Evolutionary conservation across 2,329 filamentous ascomycete genomes (phyloP), one percentile per base, ranked within the genome.

Genomic region (Aspergillaceae sp.): DNA sequence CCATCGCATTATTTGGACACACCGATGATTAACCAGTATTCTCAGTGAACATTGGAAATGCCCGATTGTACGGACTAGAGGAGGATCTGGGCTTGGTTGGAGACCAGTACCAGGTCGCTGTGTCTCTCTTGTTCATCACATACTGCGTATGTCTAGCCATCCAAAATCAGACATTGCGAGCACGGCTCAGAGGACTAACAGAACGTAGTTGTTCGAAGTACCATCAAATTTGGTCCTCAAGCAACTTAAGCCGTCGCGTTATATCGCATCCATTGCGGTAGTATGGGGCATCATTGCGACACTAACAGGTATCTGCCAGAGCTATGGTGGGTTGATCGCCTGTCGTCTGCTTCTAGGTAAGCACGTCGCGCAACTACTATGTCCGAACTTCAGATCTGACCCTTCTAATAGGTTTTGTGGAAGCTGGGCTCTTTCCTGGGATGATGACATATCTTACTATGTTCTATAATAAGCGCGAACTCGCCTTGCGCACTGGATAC

Each of bases 391-490:
- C 19, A 19, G 19, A 19, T 19, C 19, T 19, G 19, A 19, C 19
- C 19, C 19, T 19, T 2, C 19, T 19, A 19, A 55, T 85, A 85
- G 19, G 19, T 4, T 71, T 76, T 5, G 74, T 86, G 35, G 84
- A 87, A 64, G 83, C 83, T 0, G 84, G 83, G 0, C 68, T 87
- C 0, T 86, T 87, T 52, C 84, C 84, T 0, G 83, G 84, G 0
- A 53, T 69, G n/a, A 66, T 85, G 52, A 81, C 78, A 4, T 87
- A 87, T 54, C 72, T 89, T 11, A 87, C 84, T 0, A 77, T 87
- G 53, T 88, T 87, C 71, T 89, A 89, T 67, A 84, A 80, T 41
- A 84, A 84, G 58, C 74, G 76, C 29, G 85, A 89, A 64, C 75
- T 88, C 1, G 84, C 83, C 4, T 66, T 87, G 37, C 79, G 86